phyloP scores from a whole-genome alignment of 495 filamentous ascomycete species.

The Hypoxylon fragiforme region DNA sequence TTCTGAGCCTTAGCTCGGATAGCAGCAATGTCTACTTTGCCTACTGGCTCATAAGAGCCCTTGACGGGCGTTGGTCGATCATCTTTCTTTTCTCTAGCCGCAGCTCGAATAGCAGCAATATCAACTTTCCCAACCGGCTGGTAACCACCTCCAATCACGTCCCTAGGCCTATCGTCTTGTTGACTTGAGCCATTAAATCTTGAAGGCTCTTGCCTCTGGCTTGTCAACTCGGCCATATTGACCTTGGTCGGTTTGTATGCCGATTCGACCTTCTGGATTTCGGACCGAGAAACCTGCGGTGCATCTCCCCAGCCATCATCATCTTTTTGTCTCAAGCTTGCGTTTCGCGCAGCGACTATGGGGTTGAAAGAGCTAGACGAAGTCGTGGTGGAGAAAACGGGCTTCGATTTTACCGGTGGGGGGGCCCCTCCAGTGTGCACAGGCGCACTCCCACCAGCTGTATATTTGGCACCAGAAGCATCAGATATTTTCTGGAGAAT shows the following conservation, averaged over 20 bases:
- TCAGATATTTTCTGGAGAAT: slow-evolving; percentile 96
- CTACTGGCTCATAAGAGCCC: slow-evolving; percentile 88
- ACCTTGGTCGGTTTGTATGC: slow-evolving; percentile 95
- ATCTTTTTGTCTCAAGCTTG: slow-evolving; percentile 46
- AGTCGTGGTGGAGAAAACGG: slow-evolving; percentile 77
- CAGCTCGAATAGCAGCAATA: slow-evolving; percentile 81
- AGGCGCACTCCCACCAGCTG: slow-evolving; percentile 59
- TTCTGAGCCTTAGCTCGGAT: slow-evolving; percentile 81
- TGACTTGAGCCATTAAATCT: slow-evolving; percentile 49
- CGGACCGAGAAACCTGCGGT: slow-evolving; percentile 78
- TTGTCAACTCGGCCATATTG: slow-evolving; percentile 76
- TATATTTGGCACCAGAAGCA: slow-evolving; percentile 94
- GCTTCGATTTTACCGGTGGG: slow-evolving; percentile 79
- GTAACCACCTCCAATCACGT: slow-evolving; percentile 87
- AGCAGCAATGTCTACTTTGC: slow-evolving; percentile 93
- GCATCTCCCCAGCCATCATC: slow-evolving; percentile 94
- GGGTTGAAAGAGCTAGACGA: slow-evolving; percentile 68
- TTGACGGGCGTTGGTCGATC: slow-evolving; percentile 83
- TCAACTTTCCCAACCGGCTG: slow-evolving; percentile 96
- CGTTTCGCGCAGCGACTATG: slow-evolving; percentile 55
- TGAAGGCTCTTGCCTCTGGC: slow-evolving; percentile 66
- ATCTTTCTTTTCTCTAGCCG: slow-evolving; percentile 71
- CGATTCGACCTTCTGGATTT: slow-evolving; percentile 89
- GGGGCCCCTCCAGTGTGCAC: slow-evolving; percentile 57
- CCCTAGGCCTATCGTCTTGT: slow-evolving; percentile 47